These are phyloP conservation scores for Tolypocladium inflatum DNA, from an alignment of 2,329 filamentous ascomycete genomes.

Conservation along the genomic window DNA sequence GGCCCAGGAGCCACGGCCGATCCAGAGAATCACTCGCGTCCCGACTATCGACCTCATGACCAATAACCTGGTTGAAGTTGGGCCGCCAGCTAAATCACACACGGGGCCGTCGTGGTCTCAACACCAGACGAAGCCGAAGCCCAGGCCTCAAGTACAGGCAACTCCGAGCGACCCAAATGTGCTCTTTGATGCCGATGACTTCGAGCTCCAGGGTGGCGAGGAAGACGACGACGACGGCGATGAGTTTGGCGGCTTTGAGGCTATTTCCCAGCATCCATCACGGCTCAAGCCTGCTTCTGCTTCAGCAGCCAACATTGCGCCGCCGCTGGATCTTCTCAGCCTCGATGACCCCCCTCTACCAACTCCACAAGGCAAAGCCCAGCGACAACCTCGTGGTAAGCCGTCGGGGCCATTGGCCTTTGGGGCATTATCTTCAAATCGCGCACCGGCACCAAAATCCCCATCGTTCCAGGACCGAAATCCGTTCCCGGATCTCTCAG, in stretches of 20 bases:
- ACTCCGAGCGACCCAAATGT: slow-evolving; percentile 38
- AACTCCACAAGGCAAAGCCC: slow-evolving; percentile 3
- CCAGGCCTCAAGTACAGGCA: slow-evolving; percentile 14
- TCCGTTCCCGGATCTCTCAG: slow-evolving; percentile 38
- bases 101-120: slow-evolving; percentile 2
- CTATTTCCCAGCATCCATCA: slow-evolving; percentile 18
- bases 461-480: slow-evolving; percentile 45
- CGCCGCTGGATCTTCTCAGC: slow-evolving; percentile 31
- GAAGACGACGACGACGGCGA: slow-evolving; percentile 41
- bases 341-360: slow-evolving; percentile 21
- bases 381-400: slow-evolving; percentile 18
- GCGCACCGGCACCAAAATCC: slow-evolving; percentile 39
- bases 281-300: slow-evolving; percentile 7
- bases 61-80: slow-evolving; percentile 38
- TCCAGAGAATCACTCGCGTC: slow-evolving; percentile 24
- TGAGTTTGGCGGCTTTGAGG: slow-evolving; percentile 54
- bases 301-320: slow-evolving; percentile 9
- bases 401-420: slow-evolving; percentile 20
- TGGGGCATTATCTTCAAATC: slow-evolving; percentile 16
- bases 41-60: slow-evolving; percentile 44
- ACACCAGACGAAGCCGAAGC: slow-evolving; percentile 1
- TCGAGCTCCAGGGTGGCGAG: slow-evolving; percentile 29
- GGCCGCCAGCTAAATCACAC: neutral
- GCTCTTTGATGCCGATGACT: slow-evolving; percentile 57
- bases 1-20: neutral